phyloP scores from a whole-genome alignment of 1,284 basidiomycete genomes.

The Flammula alnicola region DNA sequence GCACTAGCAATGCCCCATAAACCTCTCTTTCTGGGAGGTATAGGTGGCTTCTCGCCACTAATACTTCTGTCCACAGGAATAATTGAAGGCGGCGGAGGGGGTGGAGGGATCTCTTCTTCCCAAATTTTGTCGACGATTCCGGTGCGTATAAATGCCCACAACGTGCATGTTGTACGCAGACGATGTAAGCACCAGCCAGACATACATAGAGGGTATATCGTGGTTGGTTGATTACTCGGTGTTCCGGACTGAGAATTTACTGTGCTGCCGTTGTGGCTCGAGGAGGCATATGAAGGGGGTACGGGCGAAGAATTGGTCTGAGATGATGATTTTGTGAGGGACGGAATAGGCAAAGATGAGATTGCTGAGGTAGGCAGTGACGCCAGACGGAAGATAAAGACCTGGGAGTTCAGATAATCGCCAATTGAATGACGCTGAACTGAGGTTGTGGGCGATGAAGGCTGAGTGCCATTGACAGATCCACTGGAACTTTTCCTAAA shows the following conservation, averaged over 20 bases:
- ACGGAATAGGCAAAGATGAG: constrained; percentile 31
- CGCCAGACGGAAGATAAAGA: constrained; percentile 66
- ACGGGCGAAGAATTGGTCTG: constrained; percentile 13
- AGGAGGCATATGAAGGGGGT: constrained; percentile 11
- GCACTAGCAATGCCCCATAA: constrained; percentile 64
- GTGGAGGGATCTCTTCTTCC: constrained; percentile 70
- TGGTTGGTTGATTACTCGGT: constrained; percentile 37
- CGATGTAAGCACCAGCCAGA: constrained; percentile 80
- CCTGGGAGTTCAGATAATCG: constrained; percentile 35
- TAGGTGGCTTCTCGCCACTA: constrained; percentile 42
- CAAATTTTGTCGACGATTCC: constrained; percentile 85
- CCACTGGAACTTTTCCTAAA: constrained; percentile 52
- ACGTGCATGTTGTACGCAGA: constrained; percentile 84
- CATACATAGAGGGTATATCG: constrained; percentile 76
- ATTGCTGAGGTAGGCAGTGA: constrained; percentile 35
- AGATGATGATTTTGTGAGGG: constrained; percentile 34
- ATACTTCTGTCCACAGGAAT: constrained; percentile 11
- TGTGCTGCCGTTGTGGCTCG: constrained; percentile 17
- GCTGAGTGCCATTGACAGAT: constrained; percentile 16
- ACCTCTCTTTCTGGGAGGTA: constrained; percentile 56
- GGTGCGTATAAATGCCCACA: constrained; percentile 89
- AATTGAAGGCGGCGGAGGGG: constrained; percentile 29
- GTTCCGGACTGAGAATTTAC: constrained; percentile 21
- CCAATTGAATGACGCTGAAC: constrained; percentile 16
- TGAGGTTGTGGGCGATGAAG: constrained; percentile 21